Evolutionary conservation across 2,329 filamentous ascomycete species (phyloP).

Genomic region (Cladosporium sp.): DNA sequence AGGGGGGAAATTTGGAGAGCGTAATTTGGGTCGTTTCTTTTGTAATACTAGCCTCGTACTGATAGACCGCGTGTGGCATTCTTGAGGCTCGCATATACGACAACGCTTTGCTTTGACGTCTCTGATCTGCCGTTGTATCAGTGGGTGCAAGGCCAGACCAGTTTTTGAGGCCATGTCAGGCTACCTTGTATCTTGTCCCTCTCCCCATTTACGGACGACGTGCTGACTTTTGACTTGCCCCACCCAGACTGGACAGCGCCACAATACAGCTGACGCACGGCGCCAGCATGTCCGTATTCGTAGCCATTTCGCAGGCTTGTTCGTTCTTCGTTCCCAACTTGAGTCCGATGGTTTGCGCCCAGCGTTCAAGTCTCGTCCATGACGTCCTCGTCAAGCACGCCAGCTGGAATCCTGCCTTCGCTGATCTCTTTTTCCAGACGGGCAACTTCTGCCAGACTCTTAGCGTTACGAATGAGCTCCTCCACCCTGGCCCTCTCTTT

Average conservation of each 20-base stretch:
- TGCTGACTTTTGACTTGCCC: neutral
- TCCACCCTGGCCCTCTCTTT: conserved; percentile 83
- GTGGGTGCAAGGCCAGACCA: neutral
- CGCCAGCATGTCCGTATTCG: neutral
- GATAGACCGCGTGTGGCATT: conserved; percentile 3
- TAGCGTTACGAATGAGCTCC: conserved; percentile 83
- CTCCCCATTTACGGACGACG: neutral
- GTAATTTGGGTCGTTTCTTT: neutral
- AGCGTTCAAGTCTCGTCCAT: conserved; percentile 38
- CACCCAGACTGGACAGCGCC: neutral
- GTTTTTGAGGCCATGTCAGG: neutral
- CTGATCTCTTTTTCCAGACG: conserved; percentile 87
- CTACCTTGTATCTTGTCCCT: conserved; percentile 3
- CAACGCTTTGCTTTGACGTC: neutral
- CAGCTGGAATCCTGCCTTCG: conserved; percentile 75
- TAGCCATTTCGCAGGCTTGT: conserved; percentile 1
- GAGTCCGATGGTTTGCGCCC: neutral
- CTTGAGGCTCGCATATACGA: conserved; percentile 1
- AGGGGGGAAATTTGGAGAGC: neutral
- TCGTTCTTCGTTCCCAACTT: neutral
- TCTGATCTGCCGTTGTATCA: conserved; percentile 5
- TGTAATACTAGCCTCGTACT: conserved; percentile 4
- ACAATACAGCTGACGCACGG: neutral
- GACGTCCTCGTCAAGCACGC: conserved; percentile 31
- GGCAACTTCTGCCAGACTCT: conserved; percentile 86